phyloP scores from a whole-genome alignment of 768 basidiomycete genomes.

The Lyophyllum semitale region DNA sequence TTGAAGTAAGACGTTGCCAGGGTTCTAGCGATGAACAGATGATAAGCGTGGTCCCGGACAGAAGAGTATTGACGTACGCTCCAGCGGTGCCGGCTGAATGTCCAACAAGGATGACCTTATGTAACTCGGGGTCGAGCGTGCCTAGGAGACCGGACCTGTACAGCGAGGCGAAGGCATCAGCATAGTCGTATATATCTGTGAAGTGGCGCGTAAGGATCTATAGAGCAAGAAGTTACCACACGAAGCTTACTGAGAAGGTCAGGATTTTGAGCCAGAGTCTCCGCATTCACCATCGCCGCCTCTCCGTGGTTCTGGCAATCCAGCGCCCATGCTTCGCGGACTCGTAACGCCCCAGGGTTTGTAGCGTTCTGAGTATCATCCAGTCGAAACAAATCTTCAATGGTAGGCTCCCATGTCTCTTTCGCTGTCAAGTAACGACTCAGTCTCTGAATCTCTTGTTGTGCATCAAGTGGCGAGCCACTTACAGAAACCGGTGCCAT shows the following conservation, averaged over 20 bases:
- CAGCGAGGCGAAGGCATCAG: slow-evolving; percentile 27
- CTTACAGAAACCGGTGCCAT: slow-evolving; percentile 33
- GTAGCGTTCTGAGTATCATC: slow-evolving; percentile 13
- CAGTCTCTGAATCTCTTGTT: not conserved
- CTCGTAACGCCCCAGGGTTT: no score
- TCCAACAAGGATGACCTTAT: slow-evolving; percentile 28
- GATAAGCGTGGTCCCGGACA: no score
- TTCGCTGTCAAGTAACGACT: slow-evolving; percentile 26
- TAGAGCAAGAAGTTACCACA: not conserved
- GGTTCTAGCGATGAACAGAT: no score
- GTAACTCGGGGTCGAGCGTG: slow-evolving; percentile 18
- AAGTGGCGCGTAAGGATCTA: not conserved
- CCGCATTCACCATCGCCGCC: slow-evolving; percentile 33
- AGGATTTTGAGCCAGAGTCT: slow-evolving; percentile 17
- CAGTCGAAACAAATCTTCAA: slow-evolving; percentile 30
- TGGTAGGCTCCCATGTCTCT: slow-evolving; percentile 41
- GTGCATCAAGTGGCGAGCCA: not conserved
- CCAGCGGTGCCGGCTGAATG: slow-evolving; percentile 33
- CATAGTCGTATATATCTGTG: slow-evolving; percentile 31
- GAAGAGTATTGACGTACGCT: slow-evolving; percentile 19
- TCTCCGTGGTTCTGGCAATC: slow-evolving; percentile 44
- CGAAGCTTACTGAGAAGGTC: slow-evolving; percentile 18
- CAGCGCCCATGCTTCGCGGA: no score
- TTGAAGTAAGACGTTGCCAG: slow-evolving; percentile 30
- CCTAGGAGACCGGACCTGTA: slow-evolving; percentile 28